Evolutionary conservation across 176 grass and related monocot genomes (phyloP), one percentile per base, ranked within the genome.

Genomic region (Tuctoria greenei): DNA sequence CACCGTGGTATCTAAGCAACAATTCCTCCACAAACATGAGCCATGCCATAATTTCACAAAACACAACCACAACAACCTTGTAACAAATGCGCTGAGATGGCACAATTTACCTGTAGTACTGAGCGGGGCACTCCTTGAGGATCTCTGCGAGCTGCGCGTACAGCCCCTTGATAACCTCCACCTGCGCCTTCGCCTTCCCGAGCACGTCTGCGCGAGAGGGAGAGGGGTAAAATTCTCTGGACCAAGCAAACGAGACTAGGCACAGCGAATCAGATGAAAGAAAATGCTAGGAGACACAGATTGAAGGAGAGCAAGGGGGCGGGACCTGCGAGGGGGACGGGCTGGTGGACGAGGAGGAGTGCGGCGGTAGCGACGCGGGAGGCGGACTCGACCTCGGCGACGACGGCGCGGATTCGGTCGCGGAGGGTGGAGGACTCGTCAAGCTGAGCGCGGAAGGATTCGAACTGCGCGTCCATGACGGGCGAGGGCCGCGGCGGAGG

Each of bases 321-420:
- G 4, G 8, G 36, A 95, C 95, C 89, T 90, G 89, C 39, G 13
- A 81, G 78, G 15, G 87, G 87, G 25, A 86, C 79, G 38, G 91
- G 82, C 79, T 95, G 91, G 85, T 92, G 91, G 60, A 95, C 91
- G 75, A 94, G 89, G 49, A 98, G 91, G 67, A 99, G 89, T 23
- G 89, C 76, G 25, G 95, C 88, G 61, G 81, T 79, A 56, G 93
- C 87, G 64, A 90, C 55, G 41, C 91, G 86, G 64, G 83, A 87
- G 57, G 86, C 79, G n/a, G 76, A 86, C 79, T 99, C 91, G 57
- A 99, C 71, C 82, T 88, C 91, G 21, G 80, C n/a, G n/a, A 92
- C 87, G 18, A 95, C 91, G 46, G 64, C 35, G 40, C 86, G 89
- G 50, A 95, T 92, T 72, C 83, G 87, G 52, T 92, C 91, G 25